Percentiles rank a stretch among this genome's conserved stretches.
phyloP scores from a whole-genome alignment of 1,284 basidiomycete genomes.

The Microstroma glucosiphilum region DNA sequence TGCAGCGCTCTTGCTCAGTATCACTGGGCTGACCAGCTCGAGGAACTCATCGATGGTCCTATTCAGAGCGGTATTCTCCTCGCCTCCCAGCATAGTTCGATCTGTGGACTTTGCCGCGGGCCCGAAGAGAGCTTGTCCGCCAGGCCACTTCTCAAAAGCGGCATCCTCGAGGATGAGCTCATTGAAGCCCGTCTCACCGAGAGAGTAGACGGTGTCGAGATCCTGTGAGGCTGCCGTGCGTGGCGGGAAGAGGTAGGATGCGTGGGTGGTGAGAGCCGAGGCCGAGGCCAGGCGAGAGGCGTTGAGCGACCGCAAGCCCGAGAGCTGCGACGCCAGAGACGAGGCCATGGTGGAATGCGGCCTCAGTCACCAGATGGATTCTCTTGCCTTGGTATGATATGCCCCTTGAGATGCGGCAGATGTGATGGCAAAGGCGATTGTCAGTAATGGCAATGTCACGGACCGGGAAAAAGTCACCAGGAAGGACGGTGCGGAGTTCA shows the following conservation, averaged over 20 bases:
- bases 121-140: slow-evolving; percentile 72
- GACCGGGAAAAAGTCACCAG: too few relatives aligned
- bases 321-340: slow-evolving; percentile 76
- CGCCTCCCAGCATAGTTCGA: slow-evolving; percentile 68
- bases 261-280: slow-evolving; percentile 58
- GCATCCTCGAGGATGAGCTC: slow-evolving; percentile 56
- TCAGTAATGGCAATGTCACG: too few relatives aligned
- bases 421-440: too few relatives aligned
- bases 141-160: slow-evolving; percentile 32
- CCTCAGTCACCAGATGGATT: not conserved
- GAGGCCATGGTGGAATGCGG: slow-evolving; percentile 58
- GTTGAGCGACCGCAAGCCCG: slow-evolving; percentile 74
- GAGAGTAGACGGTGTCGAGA: slow-evolving; percentile 75
- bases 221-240: slow-evolving; percentile 45
- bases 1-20: slow-evolving; percentile 73
- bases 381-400: not conserved
- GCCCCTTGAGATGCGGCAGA: too few relatives aligned
- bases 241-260: slow-evolving; percentile 69
- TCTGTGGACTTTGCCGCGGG: slow-evolving; percentile 71
- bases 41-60: slow-evolving; percentile 63
- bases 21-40: slow-evolving; percentile 67
- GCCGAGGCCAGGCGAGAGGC: slow-evolving; percentile 66
- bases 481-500: too few relatives aligned
- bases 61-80: slow-evolving; percentile 64
- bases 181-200: slow-evolving; percentile 72